A percentile compares a stretch with the other conserved stretches of the same genome.
These are phyloP conservation scores for Ascochyta fabae DNA, from an alignment of 2,329 filamentous ascomycete genomes.

Conservation along the genomic window DNA sequence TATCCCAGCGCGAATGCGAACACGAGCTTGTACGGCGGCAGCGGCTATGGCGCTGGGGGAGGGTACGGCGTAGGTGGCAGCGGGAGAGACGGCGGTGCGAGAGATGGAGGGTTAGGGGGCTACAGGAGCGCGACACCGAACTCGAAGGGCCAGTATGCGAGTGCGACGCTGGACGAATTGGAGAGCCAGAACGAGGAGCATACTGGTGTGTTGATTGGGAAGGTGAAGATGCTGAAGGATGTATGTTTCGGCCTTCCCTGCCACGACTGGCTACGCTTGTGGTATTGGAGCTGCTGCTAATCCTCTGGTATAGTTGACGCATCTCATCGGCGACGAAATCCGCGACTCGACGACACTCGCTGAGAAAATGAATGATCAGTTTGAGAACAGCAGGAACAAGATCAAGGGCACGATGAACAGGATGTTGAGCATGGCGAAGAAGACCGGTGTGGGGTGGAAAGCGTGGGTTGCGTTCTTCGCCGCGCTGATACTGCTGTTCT, in stretches of 20 bases:
- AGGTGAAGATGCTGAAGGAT: slow-evolving; percentile 87
- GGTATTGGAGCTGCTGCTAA: not conserved
- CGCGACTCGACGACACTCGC: slow-evolving; percentile 85
- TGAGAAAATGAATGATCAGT: slow-evolving; percentile 94
- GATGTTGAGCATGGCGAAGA: slow-evolving; percentile 95
- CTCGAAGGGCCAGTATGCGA: slow-evolving; percentile 76
- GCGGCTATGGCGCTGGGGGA: not conserved
- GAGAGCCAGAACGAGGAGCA: slow-evolving; percentile 95
- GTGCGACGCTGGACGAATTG: slow-evolving; percentile 88
- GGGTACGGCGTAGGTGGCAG: not conserved
- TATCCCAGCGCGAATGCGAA: slow-evolving; percentile 38
- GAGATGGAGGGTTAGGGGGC: not conserved
- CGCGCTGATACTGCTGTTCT: slow-evolving; percentile 81
- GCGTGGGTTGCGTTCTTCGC: slow-evolving; percentile 91
- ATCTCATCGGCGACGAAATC: slow-evolving; percentile 95
- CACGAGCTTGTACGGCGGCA: slow-evolving; percentile 12
- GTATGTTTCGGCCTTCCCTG: slow-evolving; percentile 59
- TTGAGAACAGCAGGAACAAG: slow-evolving; percentile 81
- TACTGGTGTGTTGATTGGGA: slow-evolving; percentile 87
- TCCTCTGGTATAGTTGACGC: slow-evolving; percentile 67
- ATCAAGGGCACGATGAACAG: slow-evolving; percentile 93
- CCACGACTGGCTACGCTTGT: not conserved
- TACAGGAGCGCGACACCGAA: slow-evolving; percentile 53
- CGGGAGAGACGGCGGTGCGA: not conserved
- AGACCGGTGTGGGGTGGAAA: slow-evolving; percentile 93